Conservation (phyloP, 2,329 filamentous ascomycete species). For the Fusarium udum region DNA sequence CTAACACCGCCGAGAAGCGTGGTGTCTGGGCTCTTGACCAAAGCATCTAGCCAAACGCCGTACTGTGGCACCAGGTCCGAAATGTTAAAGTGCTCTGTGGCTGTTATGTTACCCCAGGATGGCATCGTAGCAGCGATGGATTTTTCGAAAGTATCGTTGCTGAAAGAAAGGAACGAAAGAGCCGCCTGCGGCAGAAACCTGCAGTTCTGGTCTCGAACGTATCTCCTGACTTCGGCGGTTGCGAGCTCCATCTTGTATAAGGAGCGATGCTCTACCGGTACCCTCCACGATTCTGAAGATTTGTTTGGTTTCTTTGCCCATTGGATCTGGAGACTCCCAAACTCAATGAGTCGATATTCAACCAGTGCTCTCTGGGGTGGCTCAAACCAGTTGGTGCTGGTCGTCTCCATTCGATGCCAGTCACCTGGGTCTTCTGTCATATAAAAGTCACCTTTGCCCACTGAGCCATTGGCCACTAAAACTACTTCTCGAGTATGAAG, state of each 20-base stretch:
- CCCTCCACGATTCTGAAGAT: not conserved
- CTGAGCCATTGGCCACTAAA: not conserved
- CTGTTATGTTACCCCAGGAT: not conserved
- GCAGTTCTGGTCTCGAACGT: not conserved
- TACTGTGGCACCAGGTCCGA: not conserved
- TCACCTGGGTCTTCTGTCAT: not conserved
- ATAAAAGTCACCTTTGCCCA: not conserved
- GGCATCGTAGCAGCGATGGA: not conserved
- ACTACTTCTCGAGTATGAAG: not conserved
- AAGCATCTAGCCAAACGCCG: not conserved
- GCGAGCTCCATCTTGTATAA: not conserved
- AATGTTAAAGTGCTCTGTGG: not conserved
- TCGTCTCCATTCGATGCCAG: conserved; percentile 1
- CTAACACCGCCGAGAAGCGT: not conserved
- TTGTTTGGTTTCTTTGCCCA: not conserved
- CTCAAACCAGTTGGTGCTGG: not conserved
- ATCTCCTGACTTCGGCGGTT: not conserved
- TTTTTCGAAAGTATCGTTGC: not conserved
- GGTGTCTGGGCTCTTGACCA: not conserved
- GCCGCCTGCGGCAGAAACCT: not conserved
- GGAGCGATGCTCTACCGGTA: not conserved
- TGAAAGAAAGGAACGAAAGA: not conserved
- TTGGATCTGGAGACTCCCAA: not conserved
- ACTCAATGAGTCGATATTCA: not conserved
- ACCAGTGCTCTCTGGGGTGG: not conserved